These are phyloP conservation scores for Candida manassasensis DNA, from an alignment of 805 yeast species.

Conservation along the genomic window DNA sequence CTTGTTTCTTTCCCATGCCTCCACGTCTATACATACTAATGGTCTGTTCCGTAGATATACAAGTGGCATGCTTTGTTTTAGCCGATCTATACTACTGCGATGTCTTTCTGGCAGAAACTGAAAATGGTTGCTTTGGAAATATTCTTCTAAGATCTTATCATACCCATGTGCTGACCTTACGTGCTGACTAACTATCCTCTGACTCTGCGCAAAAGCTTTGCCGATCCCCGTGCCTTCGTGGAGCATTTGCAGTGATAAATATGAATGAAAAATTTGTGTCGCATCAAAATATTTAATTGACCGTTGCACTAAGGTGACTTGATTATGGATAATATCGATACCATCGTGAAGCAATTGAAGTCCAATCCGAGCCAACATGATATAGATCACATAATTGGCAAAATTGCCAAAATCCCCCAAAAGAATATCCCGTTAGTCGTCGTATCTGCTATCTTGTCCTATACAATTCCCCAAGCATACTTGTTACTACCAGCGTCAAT, in stretches of 20 bases:
- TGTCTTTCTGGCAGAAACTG: constrained; percentile 12
- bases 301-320: background rate
- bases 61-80: constrained; percentile 15
- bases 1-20: constrained; percentile 48
- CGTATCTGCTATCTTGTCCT: background rate
- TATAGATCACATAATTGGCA: constrained; percentile 1
- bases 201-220: background rate
- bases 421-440: background rate
- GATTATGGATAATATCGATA: constrained; percentile 2
- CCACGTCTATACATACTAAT: constrained; percentile 50
- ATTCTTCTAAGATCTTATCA: constrained; percentile 12
- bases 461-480: constrained; percentile 2
- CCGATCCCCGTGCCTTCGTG: background rate
- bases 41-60: constrained; percentile 24
- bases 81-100: constrained; percentile 6
- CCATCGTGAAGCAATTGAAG: constrained; percentile 6
- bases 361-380: background rate
- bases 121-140: constrained; percentile 18
- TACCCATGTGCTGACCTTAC: constrained; percentile 1
- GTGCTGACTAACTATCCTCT: background rate
- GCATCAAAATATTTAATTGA: background rate
- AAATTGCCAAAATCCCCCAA: constrained; percentile 1
- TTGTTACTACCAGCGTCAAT: background rate
- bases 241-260: background rate
- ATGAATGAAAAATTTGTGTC: background rate